These are phyloP conservation scores for Apiospora aurea DNA, from an alignment of 2,329 filamentous ascomycete genomes.

Conservation along the genomic window DNA sequence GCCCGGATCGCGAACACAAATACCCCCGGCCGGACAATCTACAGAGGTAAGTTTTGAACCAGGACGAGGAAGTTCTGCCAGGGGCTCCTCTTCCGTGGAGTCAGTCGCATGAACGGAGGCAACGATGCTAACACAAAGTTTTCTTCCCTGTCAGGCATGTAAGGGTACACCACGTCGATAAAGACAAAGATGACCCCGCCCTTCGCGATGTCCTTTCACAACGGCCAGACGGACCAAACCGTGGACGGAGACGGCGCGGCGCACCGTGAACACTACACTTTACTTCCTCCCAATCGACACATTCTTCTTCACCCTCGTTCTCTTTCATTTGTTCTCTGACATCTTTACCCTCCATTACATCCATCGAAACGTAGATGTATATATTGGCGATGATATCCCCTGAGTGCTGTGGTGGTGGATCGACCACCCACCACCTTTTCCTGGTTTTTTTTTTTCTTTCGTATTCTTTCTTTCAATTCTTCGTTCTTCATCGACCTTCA, in stretches of 20 bases:
- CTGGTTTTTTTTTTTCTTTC: not conserved
- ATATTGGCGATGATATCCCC: constrained; percentile 14
- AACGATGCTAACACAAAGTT: not conserved
- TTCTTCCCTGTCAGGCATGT: constrained; percentile 72
- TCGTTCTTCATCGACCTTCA: not conserved
- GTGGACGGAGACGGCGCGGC: constrained; percentile 77
- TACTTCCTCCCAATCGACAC: not conserved
- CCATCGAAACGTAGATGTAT: constrained; percentile 23
- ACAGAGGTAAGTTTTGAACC: constrained; percentile 72
- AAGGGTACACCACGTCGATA: constrained; percentile 88
- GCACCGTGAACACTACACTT: constrained; percentile 40
- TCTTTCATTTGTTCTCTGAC: constrained; percentile 18
- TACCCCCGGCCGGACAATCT: constrained; percentile 96
- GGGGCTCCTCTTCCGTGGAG: not conserved
- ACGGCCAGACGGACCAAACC: constrained; percentile 81
- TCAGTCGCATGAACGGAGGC: not conserved
- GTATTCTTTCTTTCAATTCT: not conserved
- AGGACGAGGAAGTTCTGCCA: not conserved
- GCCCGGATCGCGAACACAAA: constrained; percentile 89
- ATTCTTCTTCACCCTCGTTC: not conserved
- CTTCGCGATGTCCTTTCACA: constrained; percentile 87
- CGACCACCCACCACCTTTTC: not conserved
- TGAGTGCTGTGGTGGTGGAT: not conserved
- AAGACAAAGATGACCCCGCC: constrained; percentile 83
- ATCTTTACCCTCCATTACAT: not conserved